These are phyloP conservation scores for Lactuca saligna DNA, from an alignment of 129 eudicot genomes.

Conservation along the genomic window DNA sequence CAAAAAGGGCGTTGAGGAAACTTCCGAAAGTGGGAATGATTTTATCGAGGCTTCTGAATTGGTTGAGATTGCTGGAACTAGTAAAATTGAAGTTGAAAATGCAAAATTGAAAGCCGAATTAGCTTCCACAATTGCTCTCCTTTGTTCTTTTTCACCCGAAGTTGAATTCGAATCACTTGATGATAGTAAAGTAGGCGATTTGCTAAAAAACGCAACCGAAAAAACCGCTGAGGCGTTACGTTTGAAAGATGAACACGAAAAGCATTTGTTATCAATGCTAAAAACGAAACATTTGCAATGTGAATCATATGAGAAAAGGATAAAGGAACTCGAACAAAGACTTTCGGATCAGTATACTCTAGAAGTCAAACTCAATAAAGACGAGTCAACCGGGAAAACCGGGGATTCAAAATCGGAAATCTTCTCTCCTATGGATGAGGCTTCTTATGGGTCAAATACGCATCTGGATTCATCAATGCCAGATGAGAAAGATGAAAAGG, in stretches of 20 bases:
- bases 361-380: slow-evolving; percentile 42
- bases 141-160: slow-evolving; percentile 65
- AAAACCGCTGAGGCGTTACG: slow-evolving; percentile 88
- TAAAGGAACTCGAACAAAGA: slow-evolving; percentile 79
- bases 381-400: slow-evolving; percentile 35
- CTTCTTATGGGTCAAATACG: slow-evolving; percentile 58
- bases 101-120: slow-evolving; percentile 90
- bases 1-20: slow-evolving; percentile 50
- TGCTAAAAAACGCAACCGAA: slow-evolving; percentile 66
- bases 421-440: slow-evolving; percentile 65
- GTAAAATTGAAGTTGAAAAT: slow-evolving; percentile 91
- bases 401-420: slow-evolving; percentile 58
- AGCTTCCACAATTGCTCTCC: slow-evolving; percentile 83
- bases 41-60: slow-evolving; percentile 62
- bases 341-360: slow-evolving; percentile 64
- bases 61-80: slow-evolving; percentile 89
- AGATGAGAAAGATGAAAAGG: slow-evolving; percentile 73
- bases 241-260: slow-evolving; percentile 74
- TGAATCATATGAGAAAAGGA: slow-evolving; percentile 88
- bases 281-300: slow-evolving; percentile 71
- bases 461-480: slow-evolving; percentile 81
- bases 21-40: slow-evolving; percentile 42
- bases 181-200: slow-evolving; percentile 54
- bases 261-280: slow-evolving; percentile 60
- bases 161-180: slow-evolving; percentile 61